Base-by-base conservation (phyloP, 139 green algal genomes). In the Chlamydomonas schloesseri region DNA sequence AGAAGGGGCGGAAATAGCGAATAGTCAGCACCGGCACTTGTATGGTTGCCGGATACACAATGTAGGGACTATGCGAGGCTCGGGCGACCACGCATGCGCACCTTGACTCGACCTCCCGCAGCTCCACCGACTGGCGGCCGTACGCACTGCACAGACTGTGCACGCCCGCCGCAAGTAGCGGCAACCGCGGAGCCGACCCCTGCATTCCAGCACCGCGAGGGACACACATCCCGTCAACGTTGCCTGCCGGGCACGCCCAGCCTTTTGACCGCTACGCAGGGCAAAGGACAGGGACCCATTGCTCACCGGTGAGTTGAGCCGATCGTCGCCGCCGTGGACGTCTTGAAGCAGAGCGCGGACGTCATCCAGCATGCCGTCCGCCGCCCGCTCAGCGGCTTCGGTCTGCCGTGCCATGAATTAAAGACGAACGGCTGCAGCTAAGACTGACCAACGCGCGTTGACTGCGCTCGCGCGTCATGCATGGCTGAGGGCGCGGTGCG, bases 321-420 rank as follows among this genome's bases (percentile, higher is more conserved):
- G 53, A 36, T 20, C 58, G 9, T 50, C 60, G 14, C 6, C 76
- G 37, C 37, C 60, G 18, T 74, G 62, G 0, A 34, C 42, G 60
- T 76, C 67, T 26, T 21, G 33, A 36, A 70, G 31, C 50, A 78
- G 31, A 24, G 10, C 68, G 2, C 50, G 47, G 47, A 86, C 70
- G 34, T 79, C 81, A 18, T 65, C 37, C 53, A 87, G 50, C 55
- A 87, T 62, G 34, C 2, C 36, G 23, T 13, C 55, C 31, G 68
- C 81, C 68, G 68, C 29, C 26, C 20, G 46, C 42, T 33, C n/a
- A 24, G 69, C 81, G 34, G 33, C 31, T 26, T 87, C 55, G 36
- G 62, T 87, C 81, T 87, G 81, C 69, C 81, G 55, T 50, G 29
- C 46, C 64, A 74, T 18, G 28, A 72, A 84, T 5, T 50, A 50